These are phyloP conservation scores for Lentithecium fluviatile DNA, from an alignment of 495 filamentous ascomycete genomes.

Conservation along the genomic window DNA sequence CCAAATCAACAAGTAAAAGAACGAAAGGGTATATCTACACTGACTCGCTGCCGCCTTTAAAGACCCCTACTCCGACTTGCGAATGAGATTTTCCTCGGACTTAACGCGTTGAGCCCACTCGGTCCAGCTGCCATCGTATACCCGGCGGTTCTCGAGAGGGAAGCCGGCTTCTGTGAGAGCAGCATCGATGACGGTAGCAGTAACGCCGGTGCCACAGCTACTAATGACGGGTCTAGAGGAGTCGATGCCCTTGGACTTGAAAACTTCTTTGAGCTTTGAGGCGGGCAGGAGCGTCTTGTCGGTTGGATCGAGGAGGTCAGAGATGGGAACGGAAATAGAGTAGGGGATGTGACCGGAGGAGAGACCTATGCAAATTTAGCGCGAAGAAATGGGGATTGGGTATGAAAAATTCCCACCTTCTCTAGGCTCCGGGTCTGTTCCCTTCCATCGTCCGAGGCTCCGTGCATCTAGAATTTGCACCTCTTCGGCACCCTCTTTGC, in stretches of 20 bases:
- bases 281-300: slow-evolving; percentile 76
- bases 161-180: slow-evolving; percentile 77
- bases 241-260: slow-evolving; percentile 73
- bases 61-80: neutral
- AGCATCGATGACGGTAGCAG: slow-evolving; percentile 87
- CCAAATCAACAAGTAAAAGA: too few relatives aligned
- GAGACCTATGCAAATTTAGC: slow-evolving; percentile 49
- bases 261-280: slow-evolving; percentile 70
- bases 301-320: slow-evolving; percentile 73
- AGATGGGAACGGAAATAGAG: slow-evolving; percentile 78
- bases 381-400: neutral
- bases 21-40: neutral
- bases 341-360: slow-evolving; percentile 89
- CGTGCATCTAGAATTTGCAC: slow-evolving; percentile 91
- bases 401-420: slow-evolving; percentile 46
- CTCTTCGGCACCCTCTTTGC: slow-evolving; percentile 74
- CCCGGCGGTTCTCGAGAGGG: slow-evolving; percentile 59
- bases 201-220: slow-evolving; percentile 92
- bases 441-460: slow-evolving; percentile 73
- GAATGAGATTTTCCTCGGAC: neutral
- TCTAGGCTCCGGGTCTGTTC: slow-evolving; percentile 82
- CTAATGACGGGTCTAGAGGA: slow-evolving; percentile 81
- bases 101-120: neutral
- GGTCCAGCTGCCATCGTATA: slow-evolving; percentile 99
- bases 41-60: neutral